Base-by-base conservation (phyloP, 495 filamentous ascomycete genomes). In the Aspergillus haitiensis region DNA sequence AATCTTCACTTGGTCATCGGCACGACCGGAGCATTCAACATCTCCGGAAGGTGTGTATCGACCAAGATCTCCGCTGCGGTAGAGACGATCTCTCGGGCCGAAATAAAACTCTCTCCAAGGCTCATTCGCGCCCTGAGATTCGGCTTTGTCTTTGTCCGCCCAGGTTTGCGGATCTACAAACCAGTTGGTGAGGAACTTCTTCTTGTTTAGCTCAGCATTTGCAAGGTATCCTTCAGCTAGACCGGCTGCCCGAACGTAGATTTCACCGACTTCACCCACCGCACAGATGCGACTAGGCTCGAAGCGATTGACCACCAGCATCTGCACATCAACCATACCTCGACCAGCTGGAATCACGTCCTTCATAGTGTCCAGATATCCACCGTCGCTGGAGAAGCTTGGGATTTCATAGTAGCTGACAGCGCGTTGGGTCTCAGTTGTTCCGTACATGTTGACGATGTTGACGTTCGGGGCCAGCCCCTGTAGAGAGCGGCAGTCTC, bases 1-100 rank as follows among this genome's bases (percentile, higher is more conserved):
- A 62, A 98, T 96, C 77, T 97, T 97, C 69, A 96, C 88, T 65
- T 98, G 94, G 64, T 91, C 83, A 67, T 98, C 94, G 9, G 85
- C 89, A 51, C 94, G 84, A 16, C 93, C 93, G 31, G 84, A 82
- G 64, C 84, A 88, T 62, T 88, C 87, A 33, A 90, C 86, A 63
- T 87, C 85, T 40, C 93, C 94, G 51, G 87, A 81, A 5, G 85
- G 81, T 40, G 84, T 83, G 61, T 90, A 95, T 13, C 86, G 75
- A 9, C 91, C 92, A 2, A 96, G 76, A 70, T 96, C 91, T 31
- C 91, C 92, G 35, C 84, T 91, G 7, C 89, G 77, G 69, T 98
- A 97, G 34, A 98, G 72, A 15, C 94, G 79, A 74, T 98, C 93
- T 59, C 93, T 77, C 0, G 92, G 90, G 0, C 94, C 94, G 60